Percentiles rank a stretch among this genome's conserved stretches.
phyloP scores from a whole-genome alignment of 495 filamentous ascomycete genomes.

The Cercophora newfieldiana region DNA sequence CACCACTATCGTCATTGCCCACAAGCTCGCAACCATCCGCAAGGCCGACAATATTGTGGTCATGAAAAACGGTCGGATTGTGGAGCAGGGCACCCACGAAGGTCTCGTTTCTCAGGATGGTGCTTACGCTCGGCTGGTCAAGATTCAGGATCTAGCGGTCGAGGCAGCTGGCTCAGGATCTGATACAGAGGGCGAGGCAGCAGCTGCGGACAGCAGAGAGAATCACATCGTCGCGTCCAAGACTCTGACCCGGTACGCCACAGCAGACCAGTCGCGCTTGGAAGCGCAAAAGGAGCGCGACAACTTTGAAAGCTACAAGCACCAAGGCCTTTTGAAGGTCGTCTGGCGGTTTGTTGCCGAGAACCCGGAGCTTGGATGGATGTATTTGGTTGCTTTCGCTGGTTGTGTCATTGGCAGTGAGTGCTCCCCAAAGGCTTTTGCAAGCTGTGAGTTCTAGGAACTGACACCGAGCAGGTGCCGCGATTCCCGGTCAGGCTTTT shows the following conservation, averaged over 20 bases:
- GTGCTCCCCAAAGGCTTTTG: background rate
- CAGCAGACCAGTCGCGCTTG: constrained; percentile 20
- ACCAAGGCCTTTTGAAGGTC: constrained; percentile 16
- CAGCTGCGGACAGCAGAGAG: constrained; percentile 14
- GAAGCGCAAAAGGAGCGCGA: constrained; percentile 22
- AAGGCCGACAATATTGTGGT: constrained; percentile 71
- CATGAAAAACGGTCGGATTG: constrained; percentile 56
- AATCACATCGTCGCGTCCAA: constrained; percentile 34
- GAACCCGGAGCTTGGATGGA: constrained; percentile 19
- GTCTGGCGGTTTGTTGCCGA: constrained; percentile 16
- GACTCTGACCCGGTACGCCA: constrained; percentile 30
- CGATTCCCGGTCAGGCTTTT: constrained; percentile 40
- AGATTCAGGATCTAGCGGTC: constrained; percentile 45
- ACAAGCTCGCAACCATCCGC: constrained; percentile 65
- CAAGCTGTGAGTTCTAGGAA: background rate
- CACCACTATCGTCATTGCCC: constrained; percentile 76
- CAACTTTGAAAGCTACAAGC: constrained; percentile 25
- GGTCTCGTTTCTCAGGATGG: constrained; percentile 56
- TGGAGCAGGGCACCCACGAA: constrained; percentile 67
- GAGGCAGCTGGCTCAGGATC: background rate
- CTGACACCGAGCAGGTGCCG: constrained; percentile 17
- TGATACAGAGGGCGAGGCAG: background rate
- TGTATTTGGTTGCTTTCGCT: constrained; percentile 4
- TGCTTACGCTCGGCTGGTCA: constrained; percentile 47
- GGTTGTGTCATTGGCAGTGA: constrained; percentile 8